Conservation (phyloP, 2,329 filamentous ascomycete genomes). For the Epichloe aotearoae region DNA sequence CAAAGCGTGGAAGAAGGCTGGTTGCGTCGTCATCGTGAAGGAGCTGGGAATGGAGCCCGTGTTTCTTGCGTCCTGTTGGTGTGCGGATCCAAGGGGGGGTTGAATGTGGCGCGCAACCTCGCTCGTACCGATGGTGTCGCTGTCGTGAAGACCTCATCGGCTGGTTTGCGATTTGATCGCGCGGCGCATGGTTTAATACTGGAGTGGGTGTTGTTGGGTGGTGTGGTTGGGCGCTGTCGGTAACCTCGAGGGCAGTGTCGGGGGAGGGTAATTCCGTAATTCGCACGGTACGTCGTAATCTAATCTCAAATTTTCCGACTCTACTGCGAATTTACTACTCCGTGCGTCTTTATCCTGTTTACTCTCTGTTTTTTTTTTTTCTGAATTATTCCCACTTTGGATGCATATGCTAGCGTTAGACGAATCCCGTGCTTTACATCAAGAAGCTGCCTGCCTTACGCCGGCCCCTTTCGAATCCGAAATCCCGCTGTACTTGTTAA, state of each 20-base stretch:
- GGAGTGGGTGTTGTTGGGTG: too few relatives aligned
- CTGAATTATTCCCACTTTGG: too few relatives aligned
- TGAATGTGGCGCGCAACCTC: conserved; percentile 2
- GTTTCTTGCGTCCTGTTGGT: not conserved
- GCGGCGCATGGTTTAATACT: conserved; percentile 16
- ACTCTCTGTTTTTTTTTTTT: too few relatives aligned
- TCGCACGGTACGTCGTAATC: not conserved
- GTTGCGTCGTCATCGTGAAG: conserved; percentile 31
- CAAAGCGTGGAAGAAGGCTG: conserved; percentile 54
- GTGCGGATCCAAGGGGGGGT: not conserved
- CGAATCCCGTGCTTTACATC: not conserved
- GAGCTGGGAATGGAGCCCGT: not conserved
- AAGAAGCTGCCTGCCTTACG: not conserved
- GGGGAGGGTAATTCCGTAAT: not conserved
- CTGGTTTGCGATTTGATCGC: conserved; percentile 10
- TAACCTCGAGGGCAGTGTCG: not conserved
- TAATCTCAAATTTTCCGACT: not conserved
- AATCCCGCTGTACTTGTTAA: conserved; percentile 47
- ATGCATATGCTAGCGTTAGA: too few relatives aligned
- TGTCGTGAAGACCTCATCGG: conserved; percentile 18
- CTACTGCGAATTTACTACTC: too few relatives aligned
- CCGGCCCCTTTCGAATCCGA: conserved; percentile 7
- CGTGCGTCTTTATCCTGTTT: too few relatives aligned
- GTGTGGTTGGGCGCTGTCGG: too few relatives aligned
- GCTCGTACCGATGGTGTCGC: conserved; percentile 15